Evolutionary conservation across 2,329 filamentous ascomycete genomes (phyloP).

Genomic region (Fusarium euwallaceae): DNA sequence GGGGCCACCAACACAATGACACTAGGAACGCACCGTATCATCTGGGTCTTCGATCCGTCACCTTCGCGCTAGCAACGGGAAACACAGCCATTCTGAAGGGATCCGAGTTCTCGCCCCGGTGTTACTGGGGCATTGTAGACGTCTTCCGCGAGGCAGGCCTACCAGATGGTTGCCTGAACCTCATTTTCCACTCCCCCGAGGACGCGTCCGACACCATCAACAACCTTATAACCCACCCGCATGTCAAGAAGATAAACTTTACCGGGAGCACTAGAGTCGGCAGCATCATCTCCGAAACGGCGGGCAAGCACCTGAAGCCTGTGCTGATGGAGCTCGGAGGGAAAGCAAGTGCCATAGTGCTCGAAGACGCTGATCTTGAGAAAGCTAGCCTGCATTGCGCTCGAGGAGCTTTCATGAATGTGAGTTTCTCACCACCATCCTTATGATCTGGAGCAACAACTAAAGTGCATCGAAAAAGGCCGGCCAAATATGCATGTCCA

Average conservation of each 20-base stretch:
- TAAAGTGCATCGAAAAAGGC: slow-evolving; percentile 14
- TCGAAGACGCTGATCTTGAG: slow-evolving; percentile 82
- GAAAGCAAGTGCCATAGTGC: slow-evolving; percentile 81
- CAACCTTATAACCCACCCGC: slow-evolving; percentile 73
- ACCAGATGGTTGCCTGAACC: slow-evolving; percentile 79
- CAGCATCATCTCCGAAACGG: slow-evolving; percentile 75
- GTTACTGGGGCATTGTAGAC: slow-evolving; percentile 70
- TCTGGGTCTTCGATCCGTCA: not conserved
- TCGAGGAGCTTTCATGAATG: slow-evolving; percentile 44
- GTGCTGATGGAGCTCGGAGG: slow-evolving; percentile 85
- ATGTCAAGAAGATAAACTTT: slow-evolving; percentile 85
- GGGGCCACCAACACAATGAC: not conserved
- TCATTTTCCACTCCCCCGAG: slow-evolving; percentile 73
- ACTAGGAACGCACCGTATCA: slow-evolving; percentile 11
- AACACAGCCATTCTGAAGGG: slow-evolving; percentile 81
- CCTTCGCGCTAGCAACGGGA: slow-evolving; percentile 56
- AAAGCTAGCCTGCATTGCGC: slow-evolving; percentile 74
- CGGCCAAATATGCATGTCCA: slow-evolving; percentile 89
- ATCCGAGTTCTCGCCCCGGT: slow-evolving; percentile 74
- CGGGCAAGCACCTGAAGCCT: slow-evolving; percentile 82
- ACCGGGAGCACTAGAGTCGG: slow-evolving; percentile 82
- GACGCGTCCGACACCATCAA: slow-evolving; percentile 76
- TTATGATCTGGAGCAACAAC: not conserved
- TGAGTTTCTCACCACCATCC: not conserved
- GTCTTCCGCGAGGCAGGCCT: slow-evolving; percentile 80